These are phyloP conservation scores for Saturnispora sekii DNA, from an alignment of 805 yeast genomes.

Conservation along the genomic window DNA sequence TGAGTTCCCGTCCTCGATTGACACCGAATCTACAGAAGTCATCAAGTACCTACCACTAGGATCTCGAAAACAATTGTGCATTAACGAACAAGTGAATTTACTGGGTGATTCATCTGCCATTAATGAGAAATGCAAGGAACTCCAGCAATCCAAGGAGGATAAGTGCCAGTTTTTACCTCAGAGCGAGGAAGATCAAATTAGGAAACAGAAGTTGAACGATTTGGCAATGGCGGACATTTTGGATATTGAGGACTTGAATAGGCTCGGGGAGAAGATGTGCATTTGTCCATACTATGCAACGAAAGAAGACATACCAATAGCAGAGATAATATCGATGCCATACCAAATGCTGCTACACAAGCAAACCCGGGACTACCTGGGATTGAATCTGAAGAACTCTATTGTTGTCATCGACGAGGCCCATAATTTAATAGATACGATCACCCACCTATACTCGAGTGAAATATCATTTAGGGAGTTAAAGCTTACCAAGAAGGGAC, in stretches of 20 bases:
- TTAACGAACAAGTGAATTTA: conserved; percentile 50
- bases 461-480: conserved; percentile 44
- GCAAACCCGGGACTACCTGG: conserved; percentile 48
- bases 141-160: conserved; percentile 34
- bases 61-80: conserved; percentile 78
- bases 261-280: conserved; percentile 44
- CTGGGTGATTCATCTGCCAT: conserved; percentile 42
- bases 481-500: conserved; percentile 32
- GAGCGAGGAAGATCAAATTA: conserved; percentile 24
- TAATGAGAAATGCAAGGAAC: conserved; percentile 73
- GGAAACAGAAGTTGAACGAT: conserved; percentile 40
- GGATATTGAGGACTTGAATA: conserved; percentile 72
- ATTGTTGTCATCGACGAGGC: conserved; percentile 87
- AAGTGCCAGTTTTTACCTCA: conserved; percentile 36
- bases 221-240: conserved; percentile 44
- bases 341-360: conserved; percentile 67
- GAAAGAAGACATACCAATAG: conserved; percentile 41
- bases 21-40: conserved; percentile 33
- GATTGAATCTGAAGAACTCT: conserved; percentile 49
- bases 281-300: conserved; percentile 81
- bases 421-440: conserved; percentile 74
- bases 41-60: conserved; percentile 66
- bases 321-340: conserved; percentile 79
- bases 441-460: conserved; percentile 59
- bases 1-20: conserved; percentile 51